Conservation (phyloP, 768 basidiomycete species). For the Lepiota subincarnata region DNA sequence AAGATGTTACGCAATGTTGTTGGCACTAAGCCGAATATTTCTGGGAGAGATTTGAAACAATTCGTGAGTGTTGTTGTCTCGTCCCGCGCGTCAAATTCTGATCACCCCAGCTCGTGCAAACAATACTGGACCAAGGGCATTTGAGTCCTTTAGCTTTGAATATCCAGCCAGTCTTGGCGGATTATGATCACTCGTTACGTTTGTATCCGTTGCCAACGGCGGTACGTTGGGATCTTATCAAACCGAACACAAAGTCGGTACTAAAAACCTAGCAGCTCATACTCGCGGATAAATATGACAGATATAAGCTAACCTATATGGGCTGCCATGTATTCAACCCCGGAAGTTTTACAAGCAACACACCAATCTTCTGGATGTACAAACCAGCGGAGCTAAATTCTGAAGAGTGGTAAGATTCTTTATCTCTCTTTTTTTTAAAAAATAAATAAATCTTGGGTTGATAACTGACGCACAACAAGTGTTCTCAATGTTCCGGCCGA, state of each 20-base stretch:
- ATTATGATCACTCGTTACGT: conserved; percentile 88
- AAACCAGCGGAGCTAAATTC: conserved; percentile 82
- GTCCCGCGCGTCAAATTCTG: background rate
- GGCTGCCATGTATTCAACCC: conserved; percentile 99
- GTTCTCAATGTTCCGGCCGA: conserved; percentile 7
- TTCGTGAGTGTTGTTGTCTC: conserved; percentile 53
- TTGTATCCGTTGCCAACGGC: conserved; percentile 93
- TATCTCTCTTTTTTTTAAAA: background rate
- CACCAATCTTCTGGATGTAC: conserved; percentile 87
- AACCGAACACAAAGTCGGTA: background rate
- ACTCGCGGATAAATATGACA: conserved; percentile 94
- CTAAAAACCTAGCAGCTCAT: conserved; percentile 55
- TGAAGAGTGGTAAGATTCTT: conserved; percentile 66
- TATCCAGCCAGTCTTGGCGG: conserved; percentile 83
- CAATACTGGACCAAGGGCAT: conserved; percentile 92
- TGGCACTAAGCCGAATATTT: conserved; percentile 77
- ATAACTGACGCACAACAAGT: background rate
- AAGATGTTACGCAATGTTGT: conserved; percentile 91
- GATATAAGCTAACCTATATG: conserved; percentile 94
- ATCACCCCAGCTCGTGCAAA: conserved; percentile 78
- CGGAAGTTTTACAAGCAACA: conserved; percentile 81
- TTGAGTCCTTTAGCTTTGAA: conserved; percentile 82
- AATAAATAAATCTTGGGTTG: background rate
- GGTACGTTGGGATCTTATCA: conserved; percentile 40
- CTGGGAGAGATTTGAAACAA: conserved; percentile 79